A percentile compares a stretch with the other conserved stretches of the same genome.
These are phyloP conservation scores for Rhinocladiella similis DNA, from an alignment of 2,329 filamentous ascomycete species.

Conservation along the genomic window DNA sequence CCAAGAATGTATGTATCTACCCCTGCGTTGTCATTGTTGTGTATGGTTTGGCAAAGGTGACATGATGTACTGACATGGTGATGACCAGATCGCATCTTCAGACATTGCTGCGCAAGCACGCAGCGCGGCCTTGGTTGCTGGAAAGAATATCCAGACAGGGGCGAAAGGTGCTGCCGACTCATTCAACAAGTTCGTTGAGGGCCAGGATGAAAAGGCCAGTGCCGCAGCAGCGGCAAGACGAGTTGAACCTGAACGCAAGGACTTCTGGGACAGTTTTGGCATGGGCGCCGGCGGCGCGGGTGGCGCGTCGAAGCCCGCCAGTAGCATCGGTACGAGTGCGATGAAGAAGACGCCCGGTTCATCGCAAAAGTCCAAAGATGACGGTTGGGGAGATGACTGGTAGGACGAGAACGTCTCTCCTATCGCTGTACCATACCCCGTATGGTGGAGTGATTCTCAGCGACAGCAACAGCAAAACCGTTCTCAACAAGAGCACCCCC, in stretches of 20 bases:
- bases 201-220: conserved; percentile 48
- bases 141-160: conserved; percentile 63
- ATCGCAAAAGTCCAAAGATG: conserved; percentile 50
- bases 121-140: conserved; percentile 54
- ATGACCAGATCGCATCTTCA: conserved; percentile 69
- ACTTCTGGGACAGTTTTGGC: conserved; percentile 87
- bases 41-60: background rate
- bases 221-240: conserved; percentile 34
- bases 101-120: conserved; percentile 74
- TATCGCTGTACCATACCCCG: background rate
- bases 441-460: no score
- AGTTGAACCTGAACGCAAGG: conserved; percentile 66
- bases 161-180: conserved; percentile 74
- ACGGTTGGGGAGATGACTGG: conserved; percentile 58
- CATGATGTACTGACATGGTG: background rate
- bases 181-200: conserved; percentile 87
- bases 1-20: conserved; percentile 67
- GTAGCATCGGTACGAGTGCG: conserved; percentile 62
- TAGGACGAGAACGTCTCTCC: conserved; percentile 17
- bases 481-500: no score
- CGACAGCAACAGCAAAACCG: background rate
- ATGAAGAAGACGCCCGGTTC: conserved; percentile 54
- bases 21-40: background rate
- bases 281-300: conserved; percentile 21
- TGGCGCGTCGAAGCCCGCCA: conserved; percentile 31